Evolutionary conservation across 202 grass and related monocot genomes (phyloP), one percentile per base, ranked within the genome.

Genomic region (Schoenoplectus triqueter): DNA sequence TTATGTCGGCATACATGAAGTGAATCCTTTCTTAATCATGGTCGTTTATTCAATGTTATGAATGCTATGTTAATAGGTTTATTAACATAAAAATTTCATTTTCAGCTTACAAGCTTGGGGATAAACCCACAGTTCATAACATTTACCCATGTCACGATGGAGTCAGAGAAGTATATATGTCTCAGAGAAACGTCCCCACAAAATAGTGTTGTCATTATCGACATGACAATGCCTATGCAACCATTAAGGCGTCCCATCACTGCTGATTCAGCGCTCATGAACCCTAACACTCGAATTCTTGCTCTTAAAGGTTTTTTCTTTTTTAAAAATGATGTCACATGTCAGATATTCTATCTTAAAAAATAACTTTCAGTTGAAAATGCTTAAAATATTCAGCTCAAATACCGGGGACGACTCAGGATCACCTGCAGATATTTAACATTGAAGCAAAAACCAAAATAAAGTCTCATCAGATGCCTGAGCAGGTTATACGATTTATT

Each of bases 341-440:
- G 15, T 59, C 14, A 59, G 56, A 59, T 59, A 15, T 13, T n/a
- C 56, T n/a, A 15, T 59, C 14, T 59, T 59, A 59, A 2, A 44
- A 79, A 79, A 60, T 0, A 79, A 79, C 41, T 61, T 45, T 4
- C 44, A 39, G 42, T 62, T 61, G 39, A 61, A 31, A 61, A 61
- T 79, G 75, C 22, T 44, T 90, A 15, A 71, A 82, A 40, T 89
- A 88, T 92, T 81, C 83, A 94, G 95, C 95, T 46, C 95, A 95
- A 93, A 92, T 97, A 89, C 66, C 89, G 62, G 95, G 95, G 60
- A 95, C 92, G 7, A 93, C 92, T 51, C 92, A 97, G 85, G 95
- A 97, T 85, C 95, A 97, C 83, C 89, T 97, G 59, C 95, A 97
- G 59, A 92, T 97, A 76, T 97, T 97, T 84, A 97, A 97, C 50